Evolutionary conservation across 208 protist species (phyloP).

Genomic region (Wallacemonas collosoma): DNA sequence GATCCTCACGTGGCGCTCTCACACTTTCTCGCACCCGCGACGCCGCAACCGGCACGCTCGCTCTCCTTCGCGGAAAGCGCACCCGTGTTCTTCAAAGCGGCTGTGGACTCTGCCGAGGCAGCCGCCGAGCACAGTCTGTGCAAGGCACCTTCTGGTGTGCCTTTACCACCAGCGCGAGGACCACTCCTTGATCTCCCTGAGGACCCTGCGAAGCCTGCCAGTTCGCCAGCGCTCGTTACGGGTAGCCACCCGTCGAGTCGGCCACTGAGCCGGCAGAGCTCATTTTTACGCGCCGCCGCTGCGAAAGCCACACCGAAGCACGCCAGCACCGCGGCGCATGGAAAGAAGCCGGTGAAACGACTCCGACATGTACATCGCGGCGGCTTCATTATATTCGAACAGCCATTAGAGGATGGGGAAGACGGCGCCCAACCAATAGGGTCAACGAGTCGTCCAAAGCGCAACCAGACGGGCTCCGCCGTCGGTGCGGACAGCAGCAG

Average conservation of each 20-base stretch:
- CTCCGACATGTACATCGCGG: not conserved
- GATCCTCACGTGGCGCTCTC: too few relatives aligned
- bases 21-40: too few relatives aligned
- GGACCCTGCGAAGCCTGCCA: not conserved
- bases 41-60: not conserved
- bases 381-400: not conserved
- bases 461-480: not conserved
- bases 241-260: not conserved
- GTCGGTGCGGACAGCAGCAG: not conserved
- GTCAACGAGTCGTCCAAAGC: not conserved
- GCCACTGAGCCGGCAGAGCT: not conserved
- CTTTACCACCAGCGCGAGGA: not conserved
- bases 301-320: not conserved
- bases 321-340: not conserved
- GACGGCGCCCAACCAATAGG: not conserved
- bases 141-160: not conserved
- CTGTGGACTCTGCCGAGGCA: not conserved
- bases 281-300: not conserved
- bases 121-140: not conserved
- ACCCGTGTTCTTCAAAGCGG: not conserved
- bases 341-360: slow-evolving; percentile 7
- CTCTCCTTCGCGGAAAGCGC: not conserved
- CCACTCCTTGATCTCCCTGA: not conserved
- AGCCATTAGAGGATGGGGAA: not conserved
- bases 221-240: not conserved